These are phyloP conservation scores for Fibroporia radiculosa DNA, from an alignment of 768 basidiomycete genomes.

Conservation along the genomic window DNA sequence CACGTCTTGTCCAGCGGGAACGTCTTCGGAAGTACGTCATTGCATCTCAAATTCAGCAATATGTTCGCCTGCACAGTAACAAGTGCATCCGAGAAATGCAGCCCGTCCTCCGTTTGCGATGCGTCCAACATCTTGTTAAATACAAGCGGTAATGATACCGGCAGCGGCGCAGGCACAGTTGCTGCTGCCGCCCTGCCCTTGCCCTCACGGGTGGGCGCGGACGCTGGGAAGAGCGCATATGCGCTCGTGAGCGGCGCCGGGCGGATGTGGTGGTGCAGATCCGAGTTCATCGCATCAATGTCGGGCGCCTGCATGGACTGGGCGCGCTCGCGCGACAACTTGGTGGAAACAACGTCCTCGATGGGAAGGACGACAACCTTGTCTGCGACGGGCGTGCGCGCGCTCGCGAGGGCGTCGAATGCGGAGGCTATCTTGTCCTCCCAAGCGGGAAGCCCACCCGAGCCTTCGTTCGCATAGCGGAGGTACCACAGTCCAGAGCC, in stretches of 20 bases:
- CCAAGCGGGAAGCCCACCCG: slow-evolving; percentile 76
- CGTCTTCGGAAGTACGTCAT: slow-evolving; percentile 78
- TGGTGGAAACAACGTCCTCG: slow-evolving; percentile 57
- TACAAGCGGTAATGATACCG: slow-evolving; percentile 60
- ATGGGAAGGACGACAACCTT: slow-evolving; percentile 73
- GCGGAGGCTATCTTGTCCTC: slow-evolving; percentile 62
- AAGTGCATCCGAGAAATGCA: slow-evolving; percentile 66
- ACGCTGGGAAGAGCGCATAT: slow-evolving; percentile 22
- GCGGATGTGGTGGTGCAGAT: slow-evolving; percentile 62
- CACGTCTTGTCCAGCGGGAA: slow-evolving; percentile 48
- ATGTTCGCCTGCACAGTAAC: slow-evolving; percentile 67
- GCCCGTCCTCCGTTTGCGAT: slow-evolving; percentile 73
- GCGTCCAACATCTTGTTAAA: slow-evolving; percentile 77
- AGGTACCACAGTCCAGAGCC: slow-evolving; percentile 90
- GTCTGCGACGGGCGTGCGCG: slow-evolving; percentile 47
- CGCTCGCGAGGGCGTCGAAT: slow-evolving; percentile 40
- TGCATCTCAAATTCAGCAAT: slow-evolving; percentile 76
- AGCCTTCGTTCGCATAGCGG: slow-evolving; percentile 68
- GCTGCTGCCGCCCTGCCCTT: slow-evolving; percentile 11
- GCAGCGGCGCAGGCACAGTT: slow-evolving; percentile 15
- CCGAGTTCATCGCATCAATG: slow-evolving; percentile 88
- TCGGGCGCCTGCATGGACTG: slow-evolving; percentile 67
- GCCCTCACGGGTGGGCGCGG: slow-evolving; percentile 9
- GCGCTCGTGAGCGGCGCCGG: slow-evolving; percentile 19
- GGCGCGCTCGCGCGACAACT: slow-evolving; percentile 57